A percentile compares a stretch with the other conserved stretches of the same genome.
These are phyloP conservation scores for Dictyophora rubrovolvata DNA, from an alignment of 768 basidiomycete species.

Conservation along the genomic window DNA sequence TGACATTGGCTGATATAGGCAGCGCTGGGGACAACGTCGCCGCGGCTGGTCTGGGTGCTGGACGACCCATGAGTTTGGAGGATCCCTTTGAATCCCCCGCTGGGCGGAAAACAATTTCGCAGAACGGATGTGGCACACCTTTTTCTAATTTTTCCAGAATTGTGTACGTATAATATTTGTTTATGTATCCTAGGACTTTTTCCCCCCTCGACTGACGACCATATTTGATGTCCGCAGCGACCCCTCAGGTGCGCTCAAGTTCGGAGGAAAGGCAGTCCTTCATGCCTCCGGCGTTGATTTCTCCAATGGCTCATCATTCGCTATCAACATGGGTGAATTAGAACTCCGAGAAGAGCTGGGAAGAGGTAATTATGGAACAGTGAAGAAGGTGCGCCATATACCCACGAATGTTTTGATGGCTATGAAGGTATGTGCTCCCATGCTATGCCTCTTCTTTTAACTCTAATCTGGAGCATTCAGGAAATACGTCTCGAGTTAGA, in stretches of 20 bases:
- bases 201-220: constrained; percentile 9
- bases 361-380: constrained; percentile 94
- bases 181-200: constrained; percentile 5
- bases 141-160: constrained; percentile 92
- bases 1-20: constrained; percentile 58
- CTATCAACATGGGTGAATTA: constrained; percentile 92
- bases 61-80: constrained; percentile 41
- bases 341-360: constrained; percentile 89
- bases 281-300: constrained; percentile 87
- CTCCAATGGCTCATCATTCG: constrained; percentile 79
- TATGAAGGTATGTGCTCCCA: constrained; percentile 72
- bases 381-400: constrained; percentile 88
- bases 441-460: not conserved
- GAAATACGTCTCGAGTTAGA: constrained; percentile 97
- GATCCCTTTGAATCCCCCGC: constrained; percentile 21
- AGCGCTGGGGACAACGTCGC: constrained; percentile 43
- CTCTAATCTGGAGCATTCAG: constrained; percentile 31
- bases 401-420: constrained; percentile 96
- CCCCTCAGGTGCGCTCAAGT: constrained; percentile 92
- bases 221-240: constrained; percentile 43
- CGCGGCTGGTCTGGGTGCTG: constrained; percentile 62
- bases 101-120: constrained; percentile 17
- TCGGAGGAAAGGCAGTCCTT: constrained; percentile 85
- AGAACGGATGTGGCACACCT: constrained; percentile 47
- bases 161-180: constrained; percentile 49